A percentile compares a stretch with the other conserved stretches of the same genome.
These are phyloP conservation scores for Thalassiosira mediterranea DNA, from an alignment of 352 stramenopile genomes.

Conservation along the genomic window DNA sequence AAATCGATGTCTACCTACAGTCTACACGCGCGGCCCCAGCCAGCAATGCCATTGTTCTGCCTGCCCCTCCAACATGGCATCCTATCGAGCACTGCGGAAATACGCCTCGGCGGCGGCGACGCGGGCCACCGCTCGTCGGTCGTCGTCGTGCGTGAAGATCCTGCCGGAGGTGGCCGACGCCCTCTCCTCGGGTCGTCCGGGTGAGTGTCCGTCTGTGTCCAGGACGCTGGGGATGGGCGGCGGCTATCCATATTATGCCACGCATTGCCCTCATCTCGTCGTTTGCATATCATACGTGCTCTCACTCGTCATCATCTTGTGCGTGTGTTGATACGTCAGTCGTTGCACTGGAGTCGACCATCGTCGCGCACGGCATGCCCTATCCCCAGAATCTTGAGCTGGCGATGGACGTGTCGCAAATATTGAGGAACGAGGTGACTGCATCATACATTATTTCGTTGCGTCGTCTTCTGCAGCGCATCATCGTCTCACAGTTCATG, in stretches of 20 bases:
- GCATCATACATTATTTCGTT: no score
- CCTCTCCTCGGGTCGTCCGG: conserved; percentile 24
- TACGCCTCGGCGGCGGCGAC: background rate
- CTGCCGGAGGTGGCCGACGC: conserved; percentile 47
- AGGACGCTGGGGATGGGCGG: conserved; percentile 15
- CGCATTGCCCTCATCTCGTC: background rate
- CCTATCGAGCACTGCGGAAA: conserved; percentile 9
- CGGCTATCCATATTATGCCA: background rate
- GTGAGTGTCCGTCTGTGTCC: no score
- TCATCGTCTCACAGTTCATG: conserved; percentile 1
- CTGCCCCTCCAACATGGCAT: no score
- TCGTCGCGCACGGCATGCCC: conserved; percentile 98
- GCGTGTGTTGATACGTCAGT: conserved; percentile 33
- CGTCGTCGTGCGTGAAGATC: conserved; percentile 23
- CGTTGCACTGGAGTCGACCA: conserved; percentile 97
- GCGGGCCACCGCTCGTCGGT: background rate
- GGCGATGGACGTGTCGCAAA: conserved; percentile 89
- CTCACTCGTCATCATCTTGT: background rate
- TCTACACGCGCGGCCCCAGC: no score
- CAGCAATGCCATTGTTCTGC: no score
- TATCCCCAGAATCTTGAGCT: conserved; percentile 96
- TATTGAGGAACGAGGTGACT: conserved; percentile 85
- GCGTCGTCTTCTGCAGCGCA: background rate
- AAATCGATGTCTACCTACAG: no score
- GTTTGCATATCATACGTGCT: background rate